Evolutionary conservation across 2,329 filamentous ascomycete species (phyloP).

Genomic region (Aspergillus chevalieri): DNA sequence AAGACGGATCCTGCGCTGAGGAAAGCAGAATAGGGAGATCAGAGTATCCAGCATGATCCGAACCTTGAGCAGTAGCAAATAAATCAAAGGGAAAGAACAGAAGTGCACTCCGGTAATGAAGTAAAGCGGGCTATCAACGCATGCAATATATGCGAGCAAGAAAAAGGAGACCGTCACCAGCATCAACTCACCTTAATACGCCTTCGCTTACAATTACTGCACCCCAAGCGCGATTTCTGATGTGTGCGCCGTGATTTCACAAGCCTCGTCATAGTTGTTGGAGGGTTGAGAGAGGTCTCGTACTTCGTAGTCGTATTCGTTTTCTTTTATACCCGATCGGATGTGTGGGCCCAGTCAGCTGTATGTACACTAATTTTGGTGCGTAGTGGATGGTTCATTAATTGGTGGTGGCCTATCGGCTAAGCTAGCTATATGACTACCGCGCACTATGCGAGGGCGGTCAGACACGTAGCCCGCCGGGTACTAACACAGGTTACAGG

Average conservation of each 20-base stretch:
- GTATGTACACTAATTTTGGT: too few relatives aligned
- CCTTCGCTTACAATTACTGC: conserved; percentile 27
- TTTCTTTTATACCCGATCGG: conserved; percentile 1
- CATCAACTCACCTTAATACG: conserved; percentile 28
- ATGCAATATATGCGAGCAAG: neutral
- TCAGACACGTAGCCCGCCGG: too few relatives aligned
- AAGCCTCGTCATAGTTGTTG: conserved; percentile 2
- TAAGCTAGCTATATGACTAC: too few relatives aligned
- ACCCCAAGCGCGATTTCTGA: conserved; percentile 29
- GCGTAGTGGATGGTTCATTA: too few relatives aligned
- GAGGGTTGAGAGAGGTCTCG: too few relatives aligned
- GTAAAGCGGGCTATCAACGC: neutral
- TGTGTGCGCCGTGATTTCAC: conserved; percentile 23
- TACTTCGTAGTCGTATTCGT: neutral
- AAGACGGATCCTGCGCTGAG: neutral
- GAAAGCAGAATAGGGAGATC: neutral
- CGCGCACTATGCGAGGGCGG: too few relatives aligned
- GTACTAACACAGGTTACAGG: too few relatives aligned
- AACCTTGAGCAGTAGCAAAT: neutral
- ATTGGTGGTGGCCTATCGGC: too few relatives aligned
- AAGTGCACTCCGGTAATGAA: neutral
- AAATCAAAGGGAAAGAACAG: neutral
- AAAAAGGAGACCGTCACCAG: neutral
- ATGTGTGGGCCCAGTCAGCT: neutral
- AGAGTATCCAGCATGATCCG: neutral